Conservation (phyloP, 2,329 filamentous ascomycete species). For the Botrytis fragariae region DNA sequence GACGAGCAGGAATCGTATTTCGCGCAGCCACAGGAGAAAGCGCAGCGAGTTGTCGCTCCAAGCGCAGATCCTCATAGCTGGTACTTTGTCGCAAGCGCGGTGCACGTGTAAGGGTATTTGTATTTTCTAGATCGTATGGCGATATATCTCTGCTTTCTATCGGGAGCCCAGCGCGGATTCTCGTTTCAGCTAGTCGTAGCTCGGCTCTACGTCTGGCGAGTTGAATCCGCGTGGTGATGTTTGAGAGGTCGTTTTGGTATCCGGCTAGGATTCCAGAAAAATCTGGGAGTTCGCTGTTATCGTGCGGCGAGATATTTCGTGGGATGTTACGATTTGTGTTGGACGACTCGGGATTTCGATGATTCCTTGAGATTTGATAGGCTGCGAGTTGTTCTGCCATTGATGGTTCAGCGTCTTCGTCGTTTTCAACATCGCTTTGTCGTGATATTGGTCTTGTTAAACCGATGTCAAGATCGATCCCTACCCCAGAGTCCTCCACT, state of each 20-base stretch:
- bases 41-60: neutral
- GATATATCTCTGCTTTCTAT: neutral
- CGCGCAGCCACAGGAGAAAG: neutral
- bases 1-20: neutral
- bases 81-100: neutral
- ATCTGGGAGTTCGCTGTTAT: neutral
- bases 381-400: neutral
- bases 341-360: neutral
- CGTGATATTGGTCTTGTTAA: neutral
- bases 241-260: neutral
- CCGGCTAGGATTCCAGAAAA: neutral
- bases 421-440: neutral
- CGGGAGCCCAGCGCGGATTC: accelerated
- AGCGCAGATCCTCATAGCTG: neutral
- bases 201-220: neutral
- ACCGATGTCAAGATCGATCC: neutral
- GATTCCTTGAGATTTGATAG: neutral
- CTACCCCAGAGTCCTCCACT: neutral
- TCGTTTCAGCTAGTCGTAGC: neutral
- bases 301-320: neutral
- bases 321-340: neutral
- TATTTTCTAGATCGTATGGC: accelerated
- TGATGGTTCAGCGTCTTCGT: neutral
- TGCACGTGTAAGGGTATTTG: neutral
- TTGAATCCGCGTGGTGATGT: neutral